These are phyloP conservation scores for Globisporangium spinosum DNA, from an alignment of 352 stramenopile genomes.

Conservation along the genomic window DNA sequence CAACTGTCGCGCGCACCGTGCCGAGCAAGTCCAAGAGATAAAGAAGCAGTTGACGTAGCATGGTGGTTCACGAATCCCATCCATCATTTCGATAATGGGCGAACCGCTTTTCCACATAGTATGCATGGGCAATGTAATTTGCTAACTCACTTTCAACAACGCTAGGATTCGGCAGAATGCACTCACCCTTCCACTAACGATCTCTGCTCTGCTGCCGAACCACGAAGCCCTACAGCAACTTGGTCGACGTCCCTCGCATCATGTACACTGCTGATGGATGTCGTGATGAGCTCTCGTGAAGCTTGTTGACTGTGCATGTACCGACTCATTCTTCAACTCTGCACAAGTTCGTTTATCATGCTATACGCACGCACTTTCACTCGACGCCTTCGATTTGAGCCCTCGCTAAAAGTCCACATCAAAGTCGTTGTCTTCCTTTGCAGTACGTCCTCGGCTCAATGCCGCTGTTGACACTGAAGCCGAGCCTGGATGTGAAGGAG, in stretches of 20 bases:
- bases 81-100: neutral
- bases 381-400: too few relatives aligned
- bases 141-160: neutral
- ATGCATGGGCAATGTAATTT: constrained; percentile 13
- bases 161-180: neutral
- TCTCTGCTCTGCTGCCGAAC: neutral
- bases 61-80: neutral
- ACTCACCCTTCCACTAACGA: too few relatives aligned
- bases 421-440: constrained; percentile 50
- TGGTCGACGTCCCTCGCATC: neutral
- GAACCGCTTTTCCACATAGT: neutral
- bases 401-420: constrained; percentile 50
- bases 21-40: constrained; percentile 58
- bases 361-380: too few relatives aligned
- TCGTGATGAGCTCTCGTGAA: constrained; percentile 42
- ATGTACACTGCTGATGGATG: neutral
- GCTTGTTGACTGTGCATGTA: constrained; percentile 8
- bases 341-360: too few relatives aligned
- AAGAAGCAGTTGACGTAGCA: neutral
- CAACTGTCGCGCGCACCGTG: constrained; percentile 95
- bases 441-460: neutral
- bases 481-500: neutral
- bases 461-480: neutral
- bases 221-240: constrained; percentile 9
- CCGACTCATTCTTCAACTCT: too few relatives aligned